Base-by-base conservation (phyloP, 768 basidiomycete genomes). In the Pholiota conissans region DNA sequence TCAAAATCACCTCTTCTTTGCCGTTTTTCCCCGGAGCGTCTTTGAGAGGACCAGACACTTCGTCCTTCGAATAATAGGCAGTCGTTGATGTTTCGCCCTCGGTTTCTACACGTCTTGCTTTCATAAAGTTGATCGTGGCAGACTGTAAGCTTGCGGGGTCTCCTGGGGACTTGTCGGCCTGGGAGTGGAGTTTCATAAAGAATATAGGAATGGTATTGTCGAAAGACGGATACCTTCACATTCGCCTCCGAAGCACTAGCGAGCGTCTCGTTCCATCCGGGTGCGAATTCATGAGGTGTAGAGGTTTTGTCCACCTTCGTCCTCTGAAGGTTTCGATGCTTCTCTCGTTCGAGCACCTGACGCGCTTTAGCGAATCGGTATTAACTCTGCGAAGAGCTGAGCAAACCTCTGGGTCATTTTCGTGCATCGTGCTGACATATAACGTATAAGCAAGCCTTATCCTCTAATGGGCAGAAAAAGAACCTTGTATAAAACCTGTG, bases 211-310 rank as follows among this genome's bases (percentile, higher is more conserved):
- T 34, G 16, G 20, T 4, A 28, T 46, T 30, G 42, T 7, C 27
- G 13, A 7, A 30, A 34, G 35, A 42, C 6, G 20, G 63, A 47
- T 47, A 82, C 87, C 79, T 90, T 89, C 46, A 89, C 74, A 16
- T 73, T 70, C 3, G 89, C 88, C 69, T 90, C 88, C 2, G 89
- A 89, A 10, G 76, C 59, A 55, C 77, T 80, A 0, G 88, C 88
- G 11, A 90, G 78, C 24, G 70, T 67, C 62, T 90, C 88, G 59
- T 89, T 89, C 88, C 88, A 90, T 1, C 87, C 88, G 3, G 86
- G 87, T 0, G 87, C 85, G 59, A 81, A 67, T 10, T 76, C 61
- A 54, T 80, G 77, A 9, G 82, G 78, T 1, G 83, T 76, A 2
- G 81, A 78, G 1, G 76, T 81, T 58, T 72, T 72, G 64, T 81